A percentile compares a stretch with the other conserved stretches of the same genome.
Evolutionary conservation across 305 asterid species (phyloP).

Genomic region (Striga hermonthica): DNA sequence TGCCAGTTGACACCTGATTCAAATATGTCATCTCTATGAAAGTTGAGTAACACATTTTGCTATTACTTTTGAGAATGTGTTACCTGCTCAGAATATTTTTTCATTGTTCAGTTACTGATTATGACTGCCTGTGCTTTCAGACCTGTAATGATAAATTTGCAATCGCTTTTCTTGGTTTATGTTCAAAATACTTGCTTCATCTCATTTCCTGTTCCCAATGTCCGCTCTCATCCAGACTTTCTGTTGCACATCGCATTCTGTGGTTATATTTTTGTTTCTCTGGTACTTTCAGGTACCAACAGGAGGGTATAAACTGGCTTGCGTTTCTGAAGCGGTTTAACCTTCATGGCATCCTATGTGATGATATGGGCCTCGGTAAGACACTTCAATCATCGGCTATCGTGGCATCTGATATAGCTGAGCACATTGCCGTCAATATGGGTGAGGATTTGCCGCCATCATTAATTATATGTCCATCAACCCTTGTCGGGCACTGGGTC

Average conservation of each 20-base stretch:
- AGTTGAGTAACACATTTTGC: neutral
- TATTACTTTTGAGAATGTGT: neutral
- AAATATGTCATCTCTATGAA: neutral
- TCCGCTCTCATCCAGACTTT: constrained; percentile 9
- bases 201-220: constrained; percentile 19
- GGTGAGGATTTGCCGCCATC: constrained; percentile 68
- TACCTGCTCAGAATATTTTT: neutral
- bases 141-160: neutral
- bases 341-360: constrained; percentile 97
- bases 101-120: neutral
- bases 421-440: constrained; percentile 58
- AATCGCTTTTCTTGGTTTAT: constrained; percentile 4
- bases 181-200: constrained; percentile 6
- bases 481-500: constrained; percentile 99
- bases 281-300: constrained; percentile 77
- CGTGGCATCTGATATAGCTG: constrained; percentile 92
- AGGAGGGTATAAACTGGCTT: constrained; percentile 99
- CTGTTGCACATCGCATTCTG: constrained; percentile 15
- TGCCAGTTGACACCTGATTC: neutral
- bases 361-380: constrained; percentile 99
- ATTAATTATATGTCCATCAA: constrained; percentile 84
- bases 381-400: constrained; percentile 97
- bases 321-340: constrained; percentile 89
- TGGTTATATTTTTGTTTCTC: constrained; percentile 19
- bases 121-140: neutral